Evolutionary conservation across 2,329 filamentous ascomycete genomes (phyloP), one percentile per base, ranked within the genome.

Genomic region (Pseudogymnoascus sp.): DNA sequence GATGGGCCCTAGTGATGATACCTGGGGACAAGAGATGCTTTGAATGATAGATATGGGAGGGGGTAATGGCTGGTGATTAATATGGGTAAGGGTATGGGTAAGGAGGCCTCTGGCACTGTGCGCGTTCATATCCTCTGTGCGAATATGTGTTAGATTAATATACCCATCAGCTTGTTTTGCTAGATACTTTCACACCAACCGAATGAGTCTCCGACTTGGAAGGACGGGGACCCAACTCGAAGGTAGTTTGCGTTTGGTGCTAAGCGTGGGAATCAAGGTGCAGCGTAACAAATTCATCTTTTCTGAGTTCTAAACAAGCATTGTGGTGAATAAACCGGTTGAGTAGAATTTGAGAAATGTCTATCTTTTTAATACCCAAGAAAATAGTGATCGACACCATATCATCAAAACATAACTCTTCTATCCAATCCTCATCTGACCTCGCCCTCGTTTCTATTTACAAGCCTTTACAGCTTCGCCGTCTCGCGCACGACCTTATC

Each of bases 401-500:
- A 34, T 56, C 50, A 34, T 56, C 50, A 14, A 50, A 56, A 56
- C 50, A 18, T 53, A 56, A 21, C 50, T 7, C 50, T 34, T 56
- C 34, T 56, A 56, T 56, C 50, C 50, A 56, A 34, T 34, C 28
- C 50, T 56, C 28, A 21, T 56, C 50, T 21, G 1, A 56, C 50
- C 5, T 56, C 10, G 50, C 11, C 25, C 5, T 34, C 28, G 28
- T 56, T 34, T 11, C 5, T 56, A 56, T 56, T 34, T 56, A 56
- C 25, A 56, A 56, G 28, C 50, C 50, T 4, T 40, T 60, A 60
- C 59, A 60, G 25, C 38, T 60, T 60, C 34, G 59, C 59, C 14
- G 68, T 67, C 40, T 72, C 70, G 44, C 70, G 59, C 16, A 97
- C 91, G 34, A 93, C 90, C 76, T 89, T 89, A 74, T 97, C 89